phyloP scores from a whole-genome alignment of 148 eudicot genomes.

The Amaranthus palmeri region DNA sequence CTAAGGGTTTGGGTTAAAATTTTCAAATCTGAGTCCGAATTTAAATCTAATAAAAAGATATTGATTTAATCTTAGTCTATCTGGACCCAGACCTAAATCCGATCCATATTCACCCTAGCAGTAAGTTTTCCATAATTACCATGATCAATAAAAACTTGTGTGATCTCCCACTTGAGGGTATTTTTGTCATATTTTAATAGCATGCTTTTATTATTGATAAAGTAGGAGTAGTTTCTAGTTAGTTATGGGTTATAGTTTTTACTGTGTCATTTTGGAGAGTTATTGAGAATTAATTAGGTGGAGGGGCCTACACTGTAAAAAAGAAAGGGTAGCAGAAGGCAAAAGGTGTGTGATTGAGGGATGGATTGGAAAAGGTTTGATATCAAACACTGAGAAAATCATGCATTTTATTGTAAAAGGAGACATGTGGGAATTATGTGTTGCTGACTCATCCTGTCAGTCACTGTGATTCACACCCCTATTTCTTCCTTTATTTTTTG shows the following conservation, averaged over 20 bases:
- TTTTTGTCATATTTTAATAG: background rate
- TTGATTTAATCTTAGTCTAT: no score
- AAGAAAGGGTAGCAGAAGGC: background rate
- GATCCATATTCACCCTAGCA: no score
- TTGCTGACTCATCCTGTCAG: slow-evolving; percentile 24
- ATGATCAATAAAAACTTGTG: no score
- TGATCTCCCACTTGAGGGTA: background rate
- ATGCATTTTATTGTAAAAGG: slow-evolving; percentile 7
- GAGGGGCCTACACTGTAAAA: slow-evolving; percentile 2
- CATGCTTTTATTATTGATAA: background rate
- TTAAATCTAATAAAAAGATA: no score
- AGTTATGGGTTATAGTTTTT: background rate
- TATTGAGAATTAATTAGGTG: background rate
- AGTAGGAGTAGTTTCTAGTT: background rate
- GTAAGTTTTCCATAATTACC: no score
- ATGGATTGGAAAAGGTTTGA: slow-evolving; percentile 1
- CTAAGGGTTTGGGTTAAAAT: no score
- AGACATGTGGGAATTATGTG: slow-evolving; percentile 19
- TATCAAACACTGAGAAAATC: background rate
- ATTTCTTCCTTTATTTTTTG: background rate
- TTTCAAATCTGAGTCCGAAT: no score
- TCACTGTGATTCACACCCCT: background rate
- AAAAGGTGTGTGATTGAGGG: slow-evolving; percentile 3
- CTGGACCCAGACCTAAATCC: no score
- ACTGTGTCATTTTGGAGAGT: no score